Conservation (phyloP, 805 yeast species). For the Ogataea pilisensis region DNA sequence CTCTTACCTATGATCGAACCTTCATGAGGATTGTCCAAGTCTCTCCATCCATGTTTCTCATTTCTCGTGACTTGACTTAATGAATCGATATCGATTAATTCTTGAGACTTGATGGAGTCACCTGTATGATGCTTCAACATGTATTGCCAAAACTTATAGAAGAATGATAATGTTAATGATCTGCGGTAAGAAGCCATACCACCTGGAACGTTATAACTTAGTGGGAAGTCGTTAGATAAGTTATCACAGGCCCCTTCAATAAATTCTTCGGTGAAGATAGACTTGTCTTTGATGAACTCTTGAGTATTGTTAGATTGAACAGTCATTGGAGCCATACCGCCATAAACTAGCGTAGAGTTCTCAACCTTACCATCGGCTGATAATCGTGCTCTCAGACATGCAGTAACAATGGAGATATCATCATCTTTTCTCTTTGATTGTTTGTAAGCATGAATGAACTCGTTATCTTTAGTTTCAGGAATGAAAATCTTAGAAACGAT, state of each 20-base stretch:
- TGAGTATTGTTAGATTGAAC: constrained; percentile 35
- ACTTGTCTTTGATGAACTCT: constrained; percentile 19
- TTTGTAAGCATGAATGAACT: constrained; percentile 38
- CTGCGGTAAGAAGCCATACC: constrained; percentile 45
- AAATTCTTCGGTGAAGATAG: constrained; percentile 21
- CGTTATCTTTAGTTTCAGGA: constrained; percentile 36
- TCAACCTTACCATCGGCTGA: constrained; percentile 20
- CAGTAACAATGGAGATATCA: constrained; percentile 46
- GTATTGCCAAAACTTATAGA: constrained; percentile 39
- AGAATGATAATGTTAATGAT: constrained; percentile 42
- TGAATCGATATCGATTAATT: constrained; percentile 30
- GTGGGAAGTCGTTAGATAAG: constrained; percentile 33
- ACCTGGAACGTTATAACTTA: constrained; percentile 43
- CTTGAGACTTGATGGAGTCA: constrained; percentile 1
- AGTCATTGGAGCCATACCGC: constrained; percentile 48
- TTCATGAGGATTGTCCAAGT: constrained; percentile 35
- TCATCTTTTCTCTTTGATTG: constrained; percentile 48
- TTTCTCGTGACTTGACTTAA: constrained; percentile 34
- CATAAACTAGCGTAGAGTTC: constrained; percentile 36
- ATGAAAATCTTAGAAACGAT: constrained; percentile 36
- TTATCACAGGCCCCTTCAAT: constrained; percentile 29
- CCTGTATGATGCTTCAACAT: constrained; percentile 19
- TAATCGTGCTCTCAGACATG: constrained; percentile 32
- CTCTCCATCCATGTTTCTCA: constrained; percentile 36
- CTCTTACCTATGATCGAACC: constrained; percentile 36